Evolutionary conservation across 768 basidiomycete genomes (phyloP), one percentile per base, ranked within the genome.

Genomic region (Lactarius trivialis): DNA sequence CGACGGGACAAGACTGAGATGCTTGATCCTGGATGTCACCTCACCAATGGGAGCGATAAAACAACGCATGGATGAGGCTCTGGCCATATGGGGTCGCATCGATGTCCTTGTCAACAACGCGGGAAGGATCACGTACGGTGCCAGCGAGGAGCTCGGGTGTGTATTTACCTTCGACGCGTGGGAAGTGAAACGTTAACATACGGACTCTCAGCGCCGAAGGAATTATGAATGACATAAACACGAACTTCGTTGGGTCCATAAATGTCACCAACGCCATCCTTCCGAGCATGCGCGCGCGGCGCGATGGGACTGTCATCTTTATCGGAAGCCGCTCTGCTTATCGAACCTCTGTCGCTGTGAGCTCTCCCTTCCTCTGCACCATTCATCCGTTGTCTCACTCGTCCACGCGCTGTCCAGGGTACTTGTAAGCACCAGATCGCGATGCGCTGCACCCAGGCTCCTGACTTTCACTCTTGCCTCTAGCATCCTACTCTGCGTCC

Each of bases 191-290:
- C 7, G 7, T 55, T 19, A 26, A 33, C 1, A 15, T 4, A 8
- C 3, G 21, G 6, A 17, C 14, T 34, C 43, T 12, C 43, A 61
- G 60, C n/a, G n/a, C 36, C 24, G 60, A 61, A 32, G 49, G 50
- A 24, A 11, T 62, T 32, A 62, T 52, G 61, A 41, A 19, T 21
- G 43, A 58, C 33, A 26, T 61, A 36, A 26, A 50, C 33, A 78
- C 76, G 21, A 80, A 80, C 64, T 72, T 79, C 59, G 77, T 79
- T 56, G 78, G 79, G 12, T 71, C 74, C 7, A 70, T 81, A 43
- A 78, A 79, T 62, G 74, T 78, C 39, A 77, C 74, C 21, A 76
- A 75, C 63, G 78, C 79, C 34, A 68, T 75, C 33, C 71, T 81
- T 5, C 79, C 79, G 9, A 69, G 77, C 65, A 73, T 77, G 72